Evolutionary conservation across 495 filamentous ascomycete genomes (phyloP).

Genomic region (Neurospora sp.): DNA sequence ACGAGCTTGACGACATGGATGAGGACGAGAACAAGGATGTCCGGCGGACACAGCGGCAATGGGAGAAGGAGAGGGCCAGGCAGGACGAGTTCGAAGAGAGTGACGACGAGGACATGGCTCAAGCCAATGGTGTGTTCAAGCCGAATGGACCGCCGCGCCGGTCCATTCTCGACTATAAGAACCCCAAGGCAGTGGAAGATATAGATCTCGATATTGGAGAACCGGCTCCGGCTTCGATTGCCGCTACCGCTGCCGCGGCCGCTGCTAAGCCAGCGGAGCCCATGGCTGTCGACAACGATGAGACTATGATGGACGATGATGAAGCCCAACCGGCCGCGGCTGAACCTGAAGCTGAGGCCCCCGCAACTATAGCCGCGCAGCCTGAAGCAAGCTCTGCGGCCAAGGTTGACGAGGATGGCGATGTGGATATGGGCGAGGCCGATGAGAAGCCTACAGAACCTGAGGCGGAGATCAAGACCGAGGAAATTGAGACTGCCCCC

Average conservation of each 20-base stretch:
- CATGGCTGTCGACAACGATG: conserved; percentile 37
- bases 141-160: conserved; percentile 45
- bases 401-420: conserved; percentile 23
- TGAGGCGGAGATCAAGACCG: conserved; percentile 18
- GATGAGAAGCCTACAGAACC: conserved; percentile 11
- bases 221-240: conserved; percentile 44
- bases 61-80: conserved; percentile 66
- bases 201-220: conserved; percentile 52
- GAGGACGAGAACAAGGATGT: conserved; percentile 84
- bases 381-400: neutral
- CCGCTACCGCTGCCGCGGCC: conserved; percentile 35
- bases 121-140: conserved; percentile 61
- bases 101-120: conserved; percentile 79
- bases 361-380: neutral
- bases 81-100: conserved; percentile 73
- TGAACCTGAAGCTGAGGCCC: conserved; percentile 1
- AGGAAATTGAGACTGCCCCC: conserved; percentile 16
- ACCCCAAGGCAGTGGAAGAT: conserved; percentile 54
- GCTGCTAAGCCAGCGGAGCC: conserved; percentile 38
- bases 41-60: conserved; percentile 70
- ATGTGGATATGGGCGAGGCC: conserved; percentile 26
- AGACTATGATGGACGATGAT: conserved; percentile 57
- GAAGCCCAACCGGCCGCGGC: conserved; percentile 7
- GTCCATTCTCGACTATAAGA: conserved; percentile 63
- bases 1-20: conserved; percentile 77